Percentiles rank a stretch among this genome's conserved stretches.
Evolutionary conservation across 495 filamentous ascomycete species (phyloP).

Genomic region (Cairneyella variabilis): DNA sequence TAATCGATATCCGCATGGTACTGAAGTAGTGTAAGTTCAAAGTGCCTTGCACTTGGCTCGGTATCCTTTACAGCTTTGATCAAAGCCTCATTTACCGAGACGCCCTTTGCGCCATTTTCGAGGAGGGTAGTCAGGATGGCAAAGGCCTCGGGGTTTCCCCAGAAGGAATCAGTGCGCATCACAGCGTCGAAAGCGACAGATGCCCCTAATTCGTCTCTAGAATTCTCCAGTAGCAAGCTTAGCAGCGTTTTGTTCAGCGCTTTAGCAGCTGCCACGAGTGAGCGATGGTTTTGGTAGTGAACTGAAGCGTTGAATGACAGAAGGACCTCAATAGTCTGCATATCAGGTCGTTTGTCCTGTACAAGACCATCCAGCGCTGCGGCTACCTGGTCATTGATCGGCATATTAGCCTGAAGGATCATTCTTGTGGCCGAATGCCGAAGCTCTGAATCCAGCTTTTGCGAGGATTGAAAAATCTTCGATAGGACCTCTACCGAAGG

Average conservation of each 20-base stretch:
- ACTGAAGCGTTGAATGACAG: slow-evolving; percentile 6
- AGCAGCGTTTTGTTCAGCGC: not conserved
- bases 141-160: not conserved
- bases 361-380: slow-evolving; percentile 9
- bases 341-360: slow-evolving; percentile 2
- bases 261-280: slow-evolving; percentile 6
- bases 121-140: slow-evolving; percentile 4
- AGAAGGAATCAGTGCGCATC: slow-evolving; percentile 4
- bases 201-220: slow-evolving; percentile 1
- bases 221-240: slow-evolving; percentile 2
- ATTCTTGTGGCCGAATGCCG: not conserved
- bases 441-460: slow-evolving; percentile 11
- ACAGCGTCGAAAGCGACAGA: slow-evolving; percentile 3
- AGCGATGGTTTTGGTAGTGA: slow-evolving; percentile 7
- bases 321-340: slow-evolving; percentile 8
- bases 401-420: slow-evolving; percentile 2
- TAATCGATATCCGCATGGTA: slow-evolving; percentile 9
- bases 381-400: not conserved
- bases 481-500: slow-evolving; percentile 4
- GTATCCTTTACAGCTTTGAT: slow-evolving; percentile 4
- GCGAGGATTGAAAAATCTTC: slow-evolving; percentile 15
- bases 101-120: slow-evolving; percentile 13
- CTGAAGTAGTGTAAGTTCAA: slow-evolving; percentile 7
- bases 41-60: slow-evolving; percentile 4
- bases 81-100: slow-evolving; percentile 10